Base-by-base conservation (phyloP, 208 protist genomes). In the Acanthamoeba sp. region DNA sequence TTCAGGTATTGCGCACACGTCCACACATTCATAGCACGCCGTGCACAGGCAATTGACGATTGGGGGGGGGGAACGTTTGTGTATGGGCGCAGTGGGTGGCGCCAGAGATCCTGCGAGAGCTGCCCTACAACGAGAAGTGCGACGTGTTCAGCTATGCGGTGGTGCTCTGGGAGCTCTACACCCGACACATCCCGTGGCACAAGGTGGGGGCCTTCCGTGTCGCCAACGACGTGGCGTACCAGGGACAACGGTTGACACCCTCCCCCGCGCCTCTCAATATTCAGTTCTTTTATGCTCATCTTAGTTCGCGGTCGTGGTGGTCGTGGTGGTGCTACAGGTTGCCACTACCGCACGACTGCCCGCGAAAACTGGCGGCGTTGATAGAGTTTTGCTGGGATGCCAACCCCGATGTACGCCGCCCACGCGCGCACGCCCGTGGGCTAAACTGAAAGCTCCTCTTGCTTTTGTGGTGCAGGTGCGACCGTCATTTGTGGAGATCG, bases 101-200 rank as follows among this genome's bases (percentile, higher is more conserved):
- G 55, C 94, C 95, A n/a, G 95, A 96, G 48, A 55, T 96, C 27
- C 95, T 96, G 42, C 90, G 94, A 93, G 91, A 82, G 32, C 32
- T 78, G 59, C 38, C 85, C 32, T 96, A 96, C 48, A 93, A 88
- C 52, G 82, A 94, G 36, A 82, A 52, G 24, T 93, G 85, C 40
- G 95, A 96, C 87, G 95, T 96, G 16, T 96, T 95, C 57, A 76
- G 59, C 10, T 96, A 91, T 55, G 95, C 82, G 34, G 91, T 96
- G 22, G 59, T 92, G 4, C 38, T 96, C 3, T 96, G 95, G 95
- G 93, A 96, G 38, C 73, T 84, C 73, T 71, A 71, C 62, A 71
- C 62, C 6, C 62, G 62, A 27, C 62, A 29, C 29, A 71, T 71
- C 20, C 62, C 62, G 27, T 84, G 73, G 73, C 34, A 52, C 73